Base-by-base conservation (phyloP, 2,329 filamentous ascomycete species). In the Ustilaginoidea virens region DNA sequence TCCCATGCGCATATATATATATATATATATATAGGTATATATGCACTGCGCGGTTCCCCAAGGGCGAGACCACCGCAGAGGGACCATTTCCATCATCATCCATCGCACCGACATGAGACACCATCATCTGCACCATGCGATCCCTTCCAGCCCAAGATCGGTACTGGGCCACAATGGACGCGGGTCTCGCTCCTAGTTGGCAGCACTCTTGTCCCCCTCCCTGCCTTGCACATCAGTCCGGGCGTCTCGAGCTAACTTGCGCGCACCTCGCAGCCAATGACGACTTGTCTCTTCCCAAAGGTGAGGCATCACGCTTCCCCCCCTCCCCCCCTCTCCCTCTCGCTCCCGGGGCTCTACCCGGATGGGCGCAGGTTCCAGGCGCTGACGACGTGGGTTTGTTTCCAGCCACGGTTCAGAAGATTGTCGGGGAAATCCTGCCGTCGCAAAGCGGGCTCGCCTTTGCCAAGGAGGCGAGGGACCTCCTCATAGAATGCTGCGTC, bases 401-500 rank as follows among this genome's bases (percentile, higher is more conserved):
- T n/a, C 10, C 34, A 74, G 72, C 73, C 20, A 78, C 73, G 5
- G 73, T 78, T n/a, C 72, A 77, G 45, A 78, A 78, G 57, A 98
- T 98, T 40, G 87, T 98, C 42, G 78, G 78, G 33, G 90, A 98
- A 53, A 94, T 98, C 45, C 69, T 98, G 2, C 75, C 83, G 2
- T 60, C 78, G 1, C 72, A 78, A 27, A 58, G 53, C 10, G 82
- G 83, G 28, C 70, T 92, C 36, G 77, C 80, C 2, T 96, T 96
- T 50, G 82, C 86, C 24, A 94, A 93, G 52, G 90, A 98, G 45
- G 86, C 87, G 9, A 78, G 90, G 35, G 90, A 98, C 48, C 66
- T 96, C 3, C 66, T 98, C 29, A 98, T 98, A 46, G 90, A 96
- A 61, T 96, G 90, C 60, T 98, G 90, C 48, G 87, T 98, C 46